Base-by-base conservation (phyloP, 352 stramenopile species). In the Elongisporangium senticosum region DNA sequence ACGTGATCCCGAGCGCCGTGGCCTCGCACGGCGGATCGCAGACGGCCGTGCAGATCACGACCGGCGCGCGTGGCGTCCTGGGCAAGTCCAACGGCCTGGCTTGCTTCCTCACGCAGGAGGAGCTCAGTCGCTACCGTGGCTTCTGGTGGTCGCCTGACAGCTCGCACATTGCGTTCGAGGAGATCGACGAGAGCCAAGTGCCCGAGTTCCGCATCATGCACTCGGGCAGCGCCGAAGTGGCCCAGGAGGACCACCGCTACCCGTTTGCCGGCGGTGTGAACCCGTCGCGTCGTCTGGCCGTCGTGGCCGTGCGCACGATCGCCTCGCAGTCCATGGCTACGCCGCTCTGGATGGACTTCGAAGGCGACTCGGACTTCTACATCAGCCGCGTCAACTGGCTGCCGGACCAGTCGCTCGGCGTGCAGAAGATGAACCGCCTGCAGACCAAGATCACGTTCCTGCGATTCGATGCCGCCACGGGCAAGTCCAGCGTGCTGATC, bases 21-120 rank as follows among this genome's bases (percentile, higher is more conserved):
- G 50, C 52, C 4, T 43, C 67, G 17, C 50, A 62, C 7, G 68
- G 72, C 23, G 39, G 58, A 1, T 59, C 74, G n/a, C 76, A 81
- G 49, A 62, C 67, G 24, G 79, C 83, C 0, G 65, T 83, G 15
- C 83, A 94, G 59, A 65, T 97, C 61, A 96, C 85, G 2, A 77
- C 65, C 1, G 90, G 89, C 17, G 92, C 88, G 19, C 68, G 86
- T 55, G 77, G 69, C 50, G 55, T 80, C 22, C 72, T 74, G 7
- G 87, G 87, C 23, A 83, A 88, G 49, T 96, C 83, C 22, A 94
- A 98, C 72, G 96, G 96, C 2, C 63, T 99, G 13, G 96, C 96
- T n/a, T 98, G 98, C 72, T 99, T 98, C 72, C 66, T 99, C 10
- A 97, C 96, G 7, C 94, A 98, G 65, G 97, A 99, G 74, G 96